Evolutionary conservation across 108 stramenopile genomes (phyloP).

Genomic region (Bacterosira constricta): DNA sequence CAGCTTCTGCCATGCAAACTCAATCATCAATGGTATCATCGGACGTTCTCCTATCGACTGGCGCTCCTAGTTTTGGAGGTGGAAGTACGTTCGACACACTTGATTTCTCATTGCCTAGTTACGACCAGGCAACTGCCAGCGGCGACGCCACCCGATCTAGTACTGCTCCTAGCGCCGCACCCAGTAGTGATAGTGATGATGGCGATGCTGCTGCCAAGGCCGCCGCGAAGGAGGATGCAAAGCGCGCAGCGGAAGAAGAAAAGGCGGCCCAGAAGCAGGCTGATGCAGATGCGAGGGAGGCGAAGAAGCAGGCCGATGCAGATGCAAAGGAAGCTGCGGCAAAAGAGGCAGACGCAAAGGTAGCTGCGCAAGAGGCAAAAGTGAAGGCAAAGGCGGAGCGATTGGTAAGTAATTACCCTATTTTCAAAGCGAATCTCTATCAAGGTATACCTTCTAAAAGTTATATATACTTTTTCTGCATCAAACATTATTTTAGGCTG

Average conservation of each 20-base stretch:
- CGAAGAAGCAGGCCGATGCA: constrained; percentile 53
- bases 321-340: constrained; percentile 33
- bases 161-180: constrained; percentile 22
- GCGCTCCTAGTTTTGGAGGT: constrained; percentile 45
- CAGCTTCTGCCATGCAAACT: not conserved
- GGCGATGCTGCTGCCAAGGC: constrained; percentile 54
- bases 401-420: constrained; percentile 8
- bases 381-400: constrained; percentile 22
- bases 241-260: constrained; percentile 48
- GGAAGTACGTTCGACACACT: constrained; percentile 60
- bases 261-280: constrained; percentile 50
- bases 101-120: constrained; percentile 82
- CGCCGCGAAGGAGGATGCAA: constrained; percentile 54
- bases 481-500: constrained; percentile 37
- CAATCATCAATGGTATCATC: constrained; percentile 15
- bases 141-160: constrained; percentile 6
- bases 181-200: constrained; percentile 31
- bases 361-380: constrained; percentile 51
- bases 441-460: no score
- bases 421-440: no score
- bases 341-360: constrained; percentile 25
- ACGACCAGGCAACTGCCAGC: constrained; percentile 45
- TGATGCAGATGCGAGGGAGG: constrained; percentile 52
- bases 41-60: constrained; percentile 28
- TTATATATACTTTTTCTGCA: no score